Evolutionary conservation across 1,284 basidiomycete genomes (phyloP), one percentile per base, ranked within the genome.

Genomic region (Melampsora allii-populina): DNA sequence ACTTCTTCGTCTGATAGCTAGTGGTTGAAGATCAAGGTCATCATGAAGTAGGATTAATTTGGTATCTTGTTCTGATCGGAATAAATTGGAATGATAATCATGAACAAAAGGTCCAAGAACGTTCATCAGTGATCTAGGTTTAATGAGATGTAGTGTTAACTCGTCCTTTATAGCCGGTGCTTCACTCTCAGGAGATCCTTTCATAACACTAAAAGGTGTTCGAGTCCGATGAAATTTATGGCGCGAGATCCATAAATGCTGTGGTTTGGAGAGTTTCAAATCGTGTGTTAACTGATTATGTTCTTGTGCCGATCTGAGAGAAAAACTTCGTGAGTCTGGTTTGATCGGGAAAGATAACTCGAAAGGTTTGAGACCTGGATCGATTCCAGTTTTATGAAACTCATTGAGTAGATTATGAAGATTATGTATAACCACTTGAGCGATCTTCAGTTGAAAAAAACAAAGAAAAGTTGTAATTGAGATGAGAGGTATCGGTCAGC

Each of bases 11-110:
- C 27, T n/a, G 14, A 69, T 42, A 17, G 9, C 19, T n/a, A 61
- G 58, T 27, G 67, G 67, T 29, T 45, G 9, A 17, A 69, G 56
- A 59, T 69, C 67, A 17, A 69, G 67, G 19, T 69, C 67, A 29
- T 69, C 67, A 31, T 69, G 67, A 45, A 69, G 42, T 3, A 69
- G 29, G 42, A 69, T 69, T 7, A 69, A 27, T 12, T 63, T 69
- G 14, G 58, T 24, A 14, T 7, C 56, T 1, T 33, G 3, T 50
- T 39, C 14, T 12, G 66, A 53, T 31, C 58, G 53, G 27, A 39
- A 67, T 5, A 67, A 3, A 1, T 67, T 36, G 12, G 66, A 36
- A 31, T 69, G 67, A 50, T 69, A 69, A 5, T 29, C 24, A 12
- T 69, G 33, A 21, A 69, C 59, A 12, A 69, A 19, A n/a, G 67